Evolutionary conservation across 1,139 yeast genomes (phyloP), one percentile per base, ranked within the genome.

Genomic region (Taiozyma sp.): DNA sequence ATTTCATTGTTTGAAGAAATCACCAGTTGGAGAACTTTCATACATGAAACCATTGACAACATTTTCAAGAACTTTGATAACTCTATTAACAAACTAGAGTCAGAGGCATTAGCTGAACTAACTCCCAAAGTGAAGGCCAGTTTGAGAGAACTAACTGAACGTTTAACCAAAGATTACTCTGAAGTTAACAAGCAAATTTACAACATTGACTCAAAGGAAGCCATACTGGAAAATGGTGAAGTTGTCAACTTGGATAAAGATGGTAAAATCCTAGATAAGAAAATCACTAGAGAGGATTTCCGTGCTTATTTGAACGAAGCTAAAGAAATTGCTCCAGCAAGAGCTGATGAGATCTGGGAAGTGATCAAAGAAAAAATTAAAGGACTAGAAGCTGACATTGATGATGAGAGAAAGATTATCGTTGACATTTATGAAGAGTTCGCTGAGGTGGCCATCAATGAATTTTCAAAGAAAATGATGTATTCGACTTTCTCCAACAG

Each of bases 361-460:
- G 64, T 65, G 40, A 65, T 78, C 47, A 60, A 64, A 13, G 54
- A 61, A 8, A 66, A 75, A 16, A 76, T 76, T 50, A 61, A 65
- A 6, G 57, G 64, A 23, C 66, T 79, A 41, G 72, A 75, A 49
- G 69, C 69, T 10, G 69, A 71, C 29, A 74, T 84, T 48, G 76
- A 78, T 49, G 63, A 63, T 4, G 70, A 74, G 13, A 75, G 85
- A 53, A 79, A 79, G 51, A 75, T 76, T 43, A 76, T 83, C 30
- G 72, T 86, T 52, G 91, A 85, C 57, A 76, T 83, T 1, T 75
- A 83, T 62, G 90, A 86, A 62, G 84, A 85, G 52, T 85, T 84
- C 71, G 82, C 84, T n/a, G 91, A 85, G 49, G 76, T 79, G 7
- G 74, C 87, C 19, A 73, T 84, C 51, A 75, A 71, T 53, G 89